Conservation (phyloP, 768 basidiomycete species). For the Mycena albidolilacea region DNA sequence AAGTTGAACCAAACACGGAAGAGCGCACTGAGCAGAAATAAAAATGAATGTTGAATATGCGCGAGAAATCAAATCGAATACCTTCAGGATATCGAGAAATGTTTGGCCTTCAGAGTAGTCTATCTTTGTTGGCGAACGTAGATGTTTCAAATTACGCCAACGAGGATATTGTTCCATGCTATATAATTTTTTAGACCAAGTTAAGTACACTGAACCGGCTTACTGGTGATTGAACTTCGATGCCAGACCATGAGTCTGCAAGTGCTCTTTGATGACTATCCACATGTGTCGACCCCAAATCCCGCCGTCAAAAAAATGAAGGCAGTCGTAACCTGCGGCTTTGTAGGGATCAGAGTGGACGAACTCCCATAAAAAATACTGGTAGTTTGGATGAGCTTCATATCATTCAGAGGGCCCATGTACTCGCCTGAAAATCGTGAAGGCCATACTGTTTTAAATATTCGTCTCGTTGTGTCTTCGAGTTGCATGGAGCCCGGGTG, state of each 20-base stretch:
- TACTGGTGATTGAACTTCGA: slow-evolving; percentile 25
- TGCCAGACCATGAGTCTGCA: slow-evolving; percentile 8
- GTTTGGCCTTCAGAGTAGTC: slow-evolving; percentile 36
- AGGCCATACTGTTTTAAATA: slow-evolving; percentile 24
- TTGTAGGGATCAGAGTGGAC: slow-evolving; percentile 21
- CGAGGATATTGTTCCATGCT: slow-evolving; percentile 30
- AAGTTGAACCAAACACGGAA: slow-evolving; percentile 30
- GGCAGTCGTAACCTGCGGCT: slow-evolving; percentile 27
- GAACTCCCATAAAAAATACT: slow-evolving; percentile 34
- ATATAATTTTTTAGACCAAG: neutral
- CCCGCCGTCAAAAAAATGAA: slow-evolving; percentile 30
- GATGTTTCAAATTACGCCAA: slow-evolving; percentile 30
- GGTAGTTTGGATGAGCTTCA: neutral
- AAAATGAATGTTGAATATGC: too few species aligned
- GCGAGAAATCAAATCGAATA: neutral
- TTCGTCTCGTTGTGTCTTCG: slow-evolving; percentile 22
- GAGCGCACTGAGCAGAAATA: slow-evolving; percentile 17
- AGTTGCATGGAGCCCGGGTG: neutral
- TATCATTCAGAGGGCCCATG: neutral
- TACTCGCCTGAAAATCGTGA: slow-evolving; percentile 29
- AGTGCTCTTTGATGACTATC: slow-evolving; percentile 20
- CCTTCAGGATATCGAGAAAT: slow-evolving; percentile 36
- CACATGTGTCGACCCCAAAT: slow-evolving; percentile 31
- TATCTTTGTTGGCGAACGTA: slow-evolving; percentile 29
- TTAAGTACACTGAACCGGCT: neutral